Conservation (phyloP, 495 filamentous ascomycete species). For the Xylaria sp. region DNA sequence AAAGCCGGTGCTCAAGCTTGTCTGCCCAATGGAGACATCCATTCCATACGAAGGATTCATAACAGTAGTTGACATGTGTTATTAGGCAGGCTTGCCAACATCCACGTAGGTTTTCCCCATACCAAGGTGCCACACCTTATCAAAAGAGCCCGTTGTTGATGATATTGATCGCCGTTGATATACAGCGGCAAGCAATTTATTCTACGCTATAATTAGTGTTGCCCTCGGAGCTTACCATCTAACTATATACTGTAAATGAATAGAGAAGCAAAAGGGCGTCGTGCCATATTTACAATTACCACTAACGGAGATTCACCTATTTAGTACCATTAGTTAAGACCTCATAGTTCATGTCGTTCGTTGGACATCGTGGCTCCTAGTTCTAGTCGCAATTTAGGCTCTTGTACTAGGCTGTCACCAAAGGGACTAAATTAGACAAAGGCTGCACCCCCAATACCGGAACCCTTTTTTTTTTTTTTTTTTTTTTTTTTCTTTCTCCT, state of each 20-base stretch:
- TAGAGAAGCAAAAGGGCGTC: not conserved
- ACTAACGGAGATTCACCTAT: not conserved
- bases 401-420: not conserved
- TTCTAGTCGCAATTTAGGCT: not conserved
- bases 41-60: slow-evolving; percentile 1
- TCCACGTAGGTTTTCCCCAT: slow-evolving; percentile 15
- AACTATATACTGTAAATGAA: not conserved
- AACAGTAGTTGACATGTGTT: slow-evolving; percentile 7
- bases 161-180: not conserved
- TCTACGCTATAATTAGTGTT: slow-evolving; percentile 1
- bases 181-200: not conserved
- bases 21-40: not conserved
- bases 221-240: not conserved
- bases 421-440: not conserved
- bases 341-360: not conserved
- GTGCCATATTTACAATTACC: not conserved
- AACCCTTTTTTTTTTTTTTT: no score
- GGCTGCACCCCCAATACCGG: not conserved
- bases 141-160: slow-evolving; percentile 10
- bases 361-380: not conserved
- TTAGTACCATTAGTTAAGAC: not conserved
- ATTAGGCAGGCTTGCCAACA: slow-evolving; percentile 9
- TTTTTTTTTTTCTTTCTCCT: no score
- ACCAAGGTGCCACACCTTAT: slow-evolving; percentile 10
- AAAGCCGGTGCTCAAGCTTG: not conserved